Base-by-base conservation (phyloP, 192 early-diverging fungal species). In the Linderina pennispora region DNA sequence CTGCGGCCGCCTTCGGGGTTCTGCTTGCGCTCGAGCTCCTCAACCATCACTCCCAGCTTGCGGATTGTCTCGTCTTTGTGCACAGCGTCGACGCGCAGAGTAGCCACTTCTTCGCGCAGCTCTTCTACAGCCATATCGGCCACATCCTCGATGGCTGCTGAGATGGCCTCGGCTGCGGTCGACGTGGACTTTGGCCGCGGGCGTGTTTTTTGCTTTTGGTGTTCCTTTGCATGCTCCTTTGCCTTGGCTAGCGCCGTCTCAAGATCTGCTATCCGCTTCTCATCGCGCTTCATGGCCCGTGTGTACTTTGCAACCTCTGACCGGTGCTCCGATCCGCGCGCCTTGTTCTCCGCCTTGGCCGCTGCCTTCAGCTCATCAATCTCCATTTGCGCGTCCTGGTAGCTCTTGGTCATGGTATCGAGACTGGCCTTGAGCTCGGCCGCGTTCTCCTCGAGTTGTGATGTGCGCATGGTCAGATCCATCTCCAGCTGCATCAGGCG, bases 1-100 rank as follows among this genome's bases (percentile, higher is more conserved):
- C 43, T 47, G 4, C 54, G 60, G n/a, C n/a, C n/a, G n/a, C 61
- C 61, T 33, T 71, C 67, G n/a, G 61, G 67, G 23, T 62, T 62
- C 35, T 71, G 67, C 37, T 63, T 55, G 13, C 67, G 67, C 51
- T 71, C 56, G 4, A 71, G 55, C 52, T 71, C 67, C 47, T 58
- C 55, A 8, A 58, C 48, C 50, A 58, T 35, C 8, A 71, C 67
- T 0, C 48, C 50, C 21, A 53, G 50, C 5, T 48, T 35, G 13
- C 65, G 56, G 35, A 68, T 68, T 1, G 65, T 68, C 49, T 68
- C 65, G 19, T 68, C 53, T 33, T 60, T 60, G 51, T 68, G 65
- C 36, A 68, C 65, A 5, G 65, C 58, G 26, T 68, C 65, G 6
- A 52, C 50, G 10, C 65, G 53, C 36, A 68, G 50, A 9, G 25